phyloP scores from a whole-genome alignment of 2,329 filamentous ascomycete species.

The Fusarium irregulare region DNA sequence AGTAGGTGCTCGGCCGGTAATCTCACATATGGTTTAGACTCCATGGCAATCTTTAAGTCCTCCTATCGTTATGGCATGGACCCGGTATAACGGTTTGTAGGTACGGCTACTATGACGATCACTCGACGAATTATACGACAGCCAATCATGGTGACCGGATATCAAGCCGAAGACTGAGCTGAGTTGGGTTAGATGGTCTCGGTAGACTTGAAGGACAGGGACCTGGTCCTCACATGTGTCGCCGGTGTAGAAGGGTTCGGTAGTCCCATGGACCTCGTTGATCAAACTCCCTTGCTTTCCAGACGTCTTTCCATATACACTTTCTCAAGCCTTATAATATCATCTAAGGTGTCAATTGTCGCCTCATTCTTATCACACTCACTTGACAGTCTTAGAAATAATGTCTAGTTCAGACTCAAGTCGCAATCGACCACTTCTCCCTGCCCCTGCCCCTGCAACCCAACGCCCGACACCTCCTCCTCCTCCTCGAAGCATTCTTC shows the following conservation, averaged over 20 bases:
- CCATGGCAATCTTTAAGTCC: background rate
- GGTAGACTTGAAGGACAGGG: background rate
- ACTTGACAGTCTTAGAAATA: too few relatives aligned
- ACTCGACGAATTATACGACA: background rate
- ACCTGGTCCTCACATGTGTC: background rate
- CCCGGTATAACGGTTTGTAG: background rate
- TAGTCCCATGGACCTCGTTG: background rate
- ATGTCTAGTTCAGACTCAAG: background rate
- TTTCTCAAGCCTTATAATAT: rapidly evolving
- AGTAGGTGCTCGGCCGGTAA: too few relatives aligned
- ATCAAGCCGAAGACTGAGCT: background rate
- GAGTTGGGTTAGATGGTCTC: background rate
- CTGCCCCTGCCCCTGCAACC: background rate
- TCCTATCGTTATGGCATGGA: background rate
- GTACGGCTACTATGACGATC: conserved; percentile 3
- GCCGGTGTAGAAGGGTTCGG: background rate
- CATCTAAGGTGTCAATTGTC: background rate
- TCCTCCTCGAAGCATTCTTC: background rate
- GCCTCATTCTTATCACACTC: rapidly evolving
- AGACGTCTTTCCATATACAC: too few relatives aligned
- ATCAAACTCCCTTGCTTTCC: background rate
- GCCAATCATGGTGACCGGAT: background rate
- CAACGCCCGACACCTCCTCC: too few relatives aligned
- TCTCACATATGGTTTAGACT: background rate
- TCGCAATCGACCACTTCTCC: conserved; percentile 6